Conservation (phyloP, 2,329 filamentous ascomycete species). For the Monosporascus ibericus region DNA sequence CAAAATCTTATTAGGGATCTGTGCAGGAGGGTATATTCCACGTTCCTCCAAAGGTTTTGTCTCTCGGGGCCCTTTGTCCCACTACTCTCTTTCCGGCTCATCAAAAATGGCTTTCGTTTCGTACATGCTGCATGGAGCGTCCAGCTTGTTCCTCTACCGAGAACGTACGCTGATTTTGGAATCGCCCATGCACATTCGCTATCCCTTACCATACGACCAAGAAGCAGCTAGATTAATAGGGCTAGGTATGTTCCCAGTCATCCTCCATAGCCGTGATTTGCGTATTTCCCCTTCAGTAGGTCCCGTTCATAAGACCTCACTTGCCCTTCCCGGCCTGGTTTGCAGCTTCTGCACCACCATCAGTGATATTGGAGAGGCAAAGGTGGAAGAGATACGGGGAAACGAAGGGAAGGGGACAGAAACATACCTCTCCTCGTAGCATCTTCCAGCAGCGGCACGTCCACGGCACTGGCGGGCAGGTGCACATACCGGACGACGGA, state of each 20-base stretch:
- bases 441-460: conserved; percentile 82
- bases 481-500: conserved; percentile 92
- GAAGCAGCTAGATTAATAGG: too few species aligned
- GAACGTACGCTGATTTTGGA: too few species aligned
- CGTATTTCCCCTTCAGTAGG: neutral
- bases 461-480: conserved; percentile 73
- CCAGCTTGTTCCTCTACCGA: too few species aligned
- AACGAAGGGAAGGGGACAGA: neutral
- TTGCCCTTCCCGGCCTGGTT: conserved; percentile 53
- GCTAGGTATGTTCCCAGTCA: too few species aligned
- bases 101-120: neutral
- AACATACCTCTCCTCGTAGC: conserved; percentile 74
- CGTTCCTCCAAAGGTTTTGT: neutral
- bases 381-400: neutral
- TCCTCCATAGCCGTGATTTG: neutral
- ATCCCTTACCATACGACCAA: too few species aligned
- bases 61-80: neutral
- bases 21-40: neutral
- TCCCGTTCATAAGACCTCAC: conserved; percentile 19
- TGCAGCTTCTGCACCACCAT: conserved; percentile 41
- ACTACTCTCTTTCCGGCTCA: neutral
- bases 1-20: neutral
- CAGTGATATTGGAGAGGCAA: conserved; percentile 1
- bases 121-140: too few species aligned
- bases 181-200: too few species aligned